These are phyloP conservation scores for Limnanthes douglasii DNA, from an alignment of 345 rosid genomes.

Conservation along the genomic window DNA sequence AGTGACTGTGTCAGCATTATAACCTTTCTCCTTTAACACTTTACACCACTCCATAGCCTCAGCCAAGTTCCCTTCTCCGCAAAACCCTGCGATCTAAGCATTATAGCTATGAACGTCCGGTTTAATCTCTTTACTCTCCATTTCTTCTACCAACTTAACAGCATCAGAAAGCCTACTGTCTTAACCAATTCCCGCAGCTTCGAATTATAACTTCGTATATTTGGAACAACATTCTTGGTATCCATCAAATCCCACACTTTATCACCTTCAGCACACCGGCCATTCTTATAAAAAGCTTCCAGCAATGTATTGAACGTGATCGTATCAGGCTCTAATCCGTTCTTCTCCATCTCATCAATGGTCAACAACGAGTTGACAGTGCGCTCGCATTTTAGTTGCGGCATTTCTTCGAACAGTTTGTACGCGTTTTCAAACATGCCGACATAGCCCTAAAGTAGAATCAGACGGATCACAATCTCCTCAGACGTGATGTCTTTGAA, in stretches of 20 bases:
- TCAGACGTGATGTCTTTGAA: conserved; percentile 44
- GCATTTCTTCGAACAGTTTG: conserved; percentile 84
- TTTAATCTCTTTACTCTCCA: conserved; percentile 25
- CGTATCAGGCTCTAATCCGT: conserved; percentile 32
- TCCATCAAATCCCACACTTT: conserved; percentile 45
- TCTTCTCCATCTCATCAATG: conserved; percentile 40
- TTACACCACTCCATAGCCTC: conserved; percentile 38
- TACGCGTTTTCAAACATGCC: conserved; percentile 60
- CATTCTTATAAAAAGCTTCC: conserved; percentile 28
- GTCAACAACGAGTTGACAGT: conserved; percentile 29
- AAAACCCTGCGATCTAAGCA: conserved; percentile 39
- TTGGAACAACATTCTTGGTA: conserved; percentile 31
- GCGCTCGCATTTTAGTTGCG: conserved; percentile 31
- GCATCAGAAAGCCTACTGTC: conserved; percentile 30
- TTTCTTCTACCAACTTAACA: conserved; percentile 19
- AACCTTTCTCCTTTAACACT: conserved; percentile 20
- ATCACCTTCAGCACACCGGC: conserved; percentile 39
- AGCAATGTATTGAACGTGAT: conserved; percentile 51
- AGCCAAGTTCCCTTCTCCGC: conserved; percentile 22
- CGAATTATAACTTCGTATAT: conserved; percentile 41
- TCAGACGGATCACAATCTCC: conserved; percentile 29
- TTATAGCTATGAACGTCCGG: conserved; percentile 39
- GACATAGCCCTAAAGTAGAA: conserved; percentile 30
- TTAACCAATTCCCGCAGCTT: conserved; percentile 34
- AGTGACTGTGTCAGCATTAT: conserved; percentile 17